phyloP scores from a whole-genome alignment of 2,329 filamentous ascomycete species.

The Meredithiella fracta region DNA sequence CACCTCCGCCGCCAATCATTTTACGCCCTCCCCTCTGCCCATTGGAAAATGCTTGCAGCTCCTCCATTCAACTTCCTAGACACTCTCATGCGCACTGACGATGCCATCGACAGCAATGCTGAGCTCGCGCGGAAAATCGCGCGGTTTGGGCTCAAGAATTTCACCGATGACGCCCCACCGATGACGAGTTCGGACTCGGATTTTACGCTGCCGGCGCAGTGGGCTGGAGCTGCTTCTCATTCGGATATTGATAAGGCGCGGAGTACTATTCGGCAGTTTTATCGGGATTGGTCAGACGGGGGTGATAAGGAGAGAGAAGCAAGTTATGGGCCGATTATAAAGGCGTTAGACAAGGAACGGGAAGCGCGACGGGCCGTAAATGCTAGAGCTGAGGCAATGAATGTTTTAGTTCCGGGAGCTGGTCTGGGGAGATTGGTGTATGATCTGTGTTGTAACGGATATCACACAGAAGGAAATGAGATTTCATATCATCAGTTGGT shows the following conservation, averaged over 20 bases:
- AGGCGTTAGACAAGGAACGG: slow-evolving; percentile 40
- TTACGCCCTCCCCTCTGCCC: slow-evolving; percentile 69
- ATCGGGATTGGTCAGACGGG: slow-evolving; percentile 80
- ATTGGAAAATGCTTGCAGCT: slow-evolving; percentile 68
- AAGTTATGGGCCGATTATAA: slow-evolving; percentile 59
- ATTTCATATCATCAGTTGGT: slow-evolving; percentile 96
- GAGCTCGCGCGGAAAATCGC: slow-evolving; percentile 68
- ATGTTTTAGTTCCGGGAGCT: slow-evolving; percentile 74
- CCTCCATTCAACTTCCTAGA: slow-evolving; percentile 73
- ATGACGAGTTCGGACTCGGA: slow-evolving; percentile 17
- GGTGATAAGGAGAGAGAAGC: slow-evolving; percentile 58
- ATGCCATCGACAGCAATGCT: slow-evolving; percentile 78
- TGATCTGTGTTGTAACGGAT: slow-evolving; percentile 62
- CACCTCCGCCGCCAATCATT: slow-evolving; percentile 83
- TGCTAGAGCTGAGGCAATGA: slow-evolving; percentile 23
- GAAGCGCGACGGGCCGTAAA: slow-evolving; percentile 12
- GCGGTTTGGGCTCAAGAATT: slow-evolving; percentile 48
- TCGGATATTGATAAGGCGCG: slow-evolving; percentile 78
- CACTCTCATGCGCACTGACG: slow-evolving; percentile 62
- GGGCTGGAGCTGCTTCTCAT: slow-evolving; percentile 54
- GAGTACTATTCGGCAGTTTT: slow-evolving; percentile 85
- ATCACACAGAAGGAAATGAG: slow-evolving; percentile 72
- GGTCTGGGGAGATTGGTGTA: slow-evolving; percentile 80
- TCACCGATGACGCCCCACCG: slow-evolving; percentile 23
- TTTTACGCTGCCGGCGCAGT: slow-evolving; percentile 39